Conservation (phyloP, 1,284 basidiomycete species). For the Golubevia pallescens region DNA sequence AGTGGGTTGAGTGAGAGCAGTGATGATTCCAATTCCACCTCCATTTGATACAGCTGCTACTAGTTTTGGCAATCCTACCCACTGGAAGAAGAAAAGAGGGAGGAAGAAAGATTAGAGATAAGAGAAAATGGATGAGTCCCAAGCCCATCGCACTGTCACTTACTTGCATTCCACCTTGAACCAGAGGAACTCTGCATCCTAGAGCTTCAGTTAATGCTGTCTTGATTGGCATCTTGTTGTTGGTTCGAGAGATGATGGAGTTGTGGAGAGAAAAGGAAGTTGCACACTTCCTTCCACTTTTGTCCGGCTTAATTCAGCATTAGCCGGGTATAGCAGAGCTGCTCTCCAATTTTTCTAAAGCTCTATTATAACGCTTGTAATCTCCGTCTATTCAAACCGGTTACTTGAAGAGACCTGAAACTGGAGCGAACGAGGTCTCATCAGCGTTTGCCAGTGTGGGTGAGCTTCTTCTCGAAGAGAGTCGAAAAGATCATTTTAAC, state of each 20-base stretch:
- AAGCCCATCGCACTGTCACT: background rate
- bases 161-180: conserved; percentile 48
- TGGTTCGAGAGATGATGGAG: background rate
- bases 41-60: conserved; percentile 83
- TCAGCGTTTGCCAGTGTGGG: too few relatives aligned
- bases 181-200: conserved; percentile 59
- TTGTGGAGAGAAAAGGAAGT: too few relatives aligned
- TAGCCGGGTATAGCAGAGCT: too few relatives aligned
- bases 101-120: conserved; percentile 33
- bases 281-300: too few relatives aligned
- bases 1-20: conserved; percentile 82
- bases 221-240: conserved; percentile 39
- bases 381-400: too few relatives aligned
- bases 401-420: too few relatives aligned
- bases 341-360: too few relatives aligned
- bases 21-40: conserved; percentile 85
- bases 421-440: too few relatives aligned
- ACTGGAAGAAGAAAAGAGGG: conserved; percentile 52
- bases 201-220: conserved; percentile 64
- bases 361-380: too few relatives aligned
- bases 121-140: conserved; percentile 3
- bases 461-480: too few relatives aligned
- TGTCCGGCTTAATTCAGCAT: too few relatives aligned
- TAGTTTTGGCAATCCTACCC: conserved; percentile 78
- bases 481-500: too few relatives aligned